Evolutionary conservation across 148 eudicot genomes (phyloP), one percentile per base, ranked within the genome.

Genomic region (Silene latifolia): DNA sequence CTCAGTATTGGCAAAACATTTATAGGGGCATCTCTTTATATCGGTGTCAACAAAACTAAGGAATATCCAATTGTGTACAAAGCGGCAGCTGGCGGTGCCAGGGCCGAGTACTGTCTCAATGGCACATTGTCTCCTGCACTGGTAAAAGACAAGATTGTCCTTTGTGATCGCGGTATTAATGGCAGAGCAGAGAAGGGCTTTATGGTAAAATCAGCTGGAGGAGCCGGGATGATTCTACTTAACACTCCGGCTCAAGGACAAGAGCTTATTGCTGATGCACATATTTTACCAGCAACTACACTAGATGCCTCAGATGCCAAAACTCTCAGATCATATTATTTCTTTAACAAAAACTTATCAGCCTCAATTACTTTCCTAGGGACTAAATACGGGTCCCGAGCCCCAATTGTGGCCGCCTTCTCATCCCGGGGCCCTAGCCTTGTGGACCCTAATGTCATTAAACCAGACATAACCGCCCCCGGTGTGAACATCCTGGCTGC

Each of bases 401-500:
- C 92, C 12, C 96, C 96, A 1, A 78, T 87, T 8, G 83, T 90
- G 81, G 96, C 96, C 0, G 90, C 90, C 12, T 84, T 90, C 66
- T 88, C 92, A 12, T 88, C 96, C 0, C 77, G 96, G 29, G 96
- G 92, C 4, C 96, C 96, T 7, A 90, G 90, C 75, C 46, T 51
- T 3, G 77, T 88, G 5, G 92, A 85, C 20, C 92, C 92, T 0
- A 75, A 85, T 29, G 79, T 88, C n/a, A 83, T 90, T 73, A 90
- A 90, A 72, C 92, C 96, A 4, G 96, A 90, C 60, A 75, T 90
- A 56, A 87, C 88, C n/a, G 90, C 82, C 8, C 92, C 96, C 2
- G 96, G 96, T 1, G 88, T 90, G 44, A 84, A 90, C 70, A 88
- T 90, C 18, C 64, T 90, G 25, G 92, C 96, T 8, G 92, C 92